Base-by-base conservation (phyloP, 2,329 filamentous ascomycete species). In the Daldinia sp. region DNA sequence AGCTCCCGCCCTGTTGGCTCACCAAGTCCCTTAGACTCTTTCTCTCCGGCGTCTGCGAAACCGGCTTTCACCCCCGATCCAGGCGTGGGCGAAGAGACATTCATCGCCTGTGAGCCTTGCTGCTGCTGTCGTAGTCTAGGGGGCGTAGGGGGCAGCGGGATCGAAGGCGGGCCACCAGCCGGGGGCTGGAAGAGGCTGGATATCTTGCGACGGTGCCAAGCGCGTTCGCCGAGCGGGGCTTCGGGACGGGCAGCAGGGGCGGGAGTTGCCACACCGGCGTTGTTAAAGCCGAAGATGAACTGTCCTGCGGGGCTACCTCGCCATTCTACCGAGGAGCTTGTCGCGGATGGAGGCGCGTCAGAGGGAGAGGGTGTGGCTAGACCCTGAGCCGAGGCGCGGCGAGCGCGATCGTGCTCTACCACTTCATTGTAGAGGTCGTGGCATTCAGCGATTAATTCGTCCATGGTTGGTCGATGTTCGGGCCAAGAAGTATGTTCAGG, bases 121-220 rank as follows among this genome's bases (percentile, higher is more conserved):
- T 30, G 43, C 43, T 47, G 43, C 43, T 48, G 45, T n/a, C 30
- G 61, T 19, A 64, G 66, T 34, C 45, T 9, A 1, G 61, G 67
- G 5, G 72, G 72, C 19, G 63, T 63, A 3, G 69, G 70, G 1
- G 72, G 72, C 0, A 72, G 41, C 10, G 67, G 63, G 3, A 43
- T 50, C 5, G 70, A 63, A n/a, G 68, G 70, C 4, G 71, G 72
- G 1, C 62, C 61, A 23, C 63, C 66, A 2, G 68, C 35, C 13
- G 67, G 61, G 8, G 71, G 70, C 35, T 61, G 68, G 30, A 66
- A 72, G 5, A 67, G 47, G 9, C 63, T 65, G 2, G 70, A 74
- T 1, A 72, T 29, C 48, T 70, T 71, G 35, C 71, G 66, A 8
- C 70, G 64, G 52, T 73, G 70, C 71, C 72, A 74, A 11, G 72